Evolutionary conservation across 139 green algal genomes (phyloP), one percentile per base, ranked within the genome.

Genomic region (Coelastrella sp.): DNA sequence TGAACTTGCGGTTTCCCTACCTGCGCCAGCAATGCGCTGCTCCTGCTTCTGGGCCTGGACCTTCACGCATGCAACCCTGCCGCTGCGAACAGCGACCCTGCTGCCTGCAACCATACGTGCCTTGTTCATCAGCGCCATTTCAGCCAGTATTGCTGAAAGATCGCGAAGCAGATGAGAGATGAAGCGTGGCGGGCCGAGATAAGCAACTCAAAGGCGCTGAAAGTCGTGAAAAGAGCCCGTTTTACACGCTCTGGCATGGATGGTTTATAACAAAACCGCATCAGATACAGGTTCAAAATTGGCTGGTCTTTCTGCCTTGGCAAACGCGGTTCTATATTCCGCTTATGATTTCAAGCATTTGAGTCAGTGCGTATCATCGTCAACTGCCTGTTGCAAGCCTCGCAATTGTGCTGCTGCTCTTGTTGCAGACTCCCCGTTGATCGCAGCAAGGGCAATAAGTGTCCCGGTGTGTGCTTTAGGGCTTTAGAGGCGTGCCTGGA

Each of bases 1-100:
- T 76, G 14, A 76, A 6, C 16, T 71, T 71, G 14, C 14, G 68
- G 14, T 32, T 22, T 76, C 17, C 74, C 58, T 58, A 80, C 74
- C 74, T 19, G 23, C 74, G 58, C 74, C 58, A 7, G 16, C 22
- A 57, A 7, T 23, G 23, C 74, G 74, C 74, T 80, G 74, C 74
- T 80, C 22, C 74, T 80, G 74, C 74, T 59, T 58, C 7, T 80
- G 74, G 5, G 60, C 80, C 80, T 86, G 80, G 10, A 86, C 80
- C 58, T 23, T 68, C 22, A 86, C 80, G 80, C 59, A 73, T 11
- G 20, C 57, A 59, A 71, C 32, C 80, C 80, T 86, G 20, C 59
- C 74, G 80, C 57, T 59, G 74, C 74, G 74, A 7, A 58, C 4
- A 58, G 23, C 22, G 22, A 80, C 59, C 80, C 80, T 59, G 61